phyloP scores from a whole-genome alignment of 495 filamentous ascomycete species.

The Aspergillus ellipticus region DNA sequence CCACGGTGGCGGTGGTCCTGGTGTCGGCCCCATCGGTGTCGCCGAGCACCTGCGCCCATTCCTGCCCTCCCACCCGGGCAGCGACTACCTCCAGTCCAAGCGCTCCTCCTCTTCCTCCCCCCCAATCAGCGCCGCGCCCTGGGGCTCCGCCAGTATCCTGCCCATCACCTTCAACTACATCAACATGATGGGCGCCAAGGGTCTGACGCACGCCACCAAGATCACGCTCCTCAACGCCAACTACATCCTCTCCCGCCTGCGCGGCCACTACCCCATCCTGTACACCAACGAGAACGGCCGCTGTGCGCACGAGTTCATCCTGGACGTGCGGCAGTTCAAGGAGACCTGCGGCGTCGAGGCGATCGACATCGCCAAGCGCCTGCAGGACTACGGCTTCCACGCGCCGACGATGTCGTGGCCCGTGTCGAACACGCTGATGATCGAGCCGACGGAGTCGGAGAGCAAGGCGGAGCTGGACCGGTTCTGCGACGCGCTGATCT shows the following conservation, averaged over 20 bases:
- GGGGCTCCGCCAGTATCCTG: conserved; percentile 89
- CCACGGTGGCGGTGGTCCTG: conserved; percentile 92
- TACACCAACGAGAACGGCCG: conserved; percentile 87
- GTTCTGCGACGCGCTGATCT: conserved; percentile 89
- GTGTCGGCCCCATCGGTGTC: conserved; percentile 93
- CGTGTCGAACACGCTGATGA: conserved; percentile 95
- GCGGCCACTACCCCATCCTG: conserved; percentile 82
- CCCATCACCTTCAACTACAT: conserved; percentile 98
- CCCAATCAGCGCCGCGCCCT: conserved; percentile 82
- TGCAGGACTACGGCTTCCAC: conserved; percentile 98
- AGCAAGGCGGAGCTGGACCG: conserved; percentile 91
- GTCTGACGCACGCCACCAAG: conserved; percentile 91
- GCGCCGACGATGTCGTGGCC: conserved; percentile 99
- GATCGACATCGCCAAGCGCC: conserved; percentile 94
- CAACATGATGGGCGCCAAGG: conserved; percentile 90
- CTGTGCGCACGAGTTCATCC: conserved; percentile 98
- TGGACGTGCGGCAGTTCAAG: conserved; percentile 84
- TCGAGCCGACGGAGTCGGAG: conserved; percentile 96
- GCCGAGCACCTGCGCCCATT: conserved; percentile 73
- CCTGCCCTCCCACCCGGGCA: conserved; percentile 70
- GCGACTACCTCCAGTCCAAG: conserved; percentile 55
- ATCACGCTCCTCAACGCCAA: conserved; percentile 95
- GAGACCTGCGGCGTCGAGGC: conserved; percentile 84
- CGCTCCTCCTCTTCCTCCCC: conserved; percentile 53
- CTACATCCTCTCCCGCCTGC: conserved; percentile 92